phyloP scores from a whole-genome alignment of 108 stramenopile species.

The Nitzschia sp. region DNA sequence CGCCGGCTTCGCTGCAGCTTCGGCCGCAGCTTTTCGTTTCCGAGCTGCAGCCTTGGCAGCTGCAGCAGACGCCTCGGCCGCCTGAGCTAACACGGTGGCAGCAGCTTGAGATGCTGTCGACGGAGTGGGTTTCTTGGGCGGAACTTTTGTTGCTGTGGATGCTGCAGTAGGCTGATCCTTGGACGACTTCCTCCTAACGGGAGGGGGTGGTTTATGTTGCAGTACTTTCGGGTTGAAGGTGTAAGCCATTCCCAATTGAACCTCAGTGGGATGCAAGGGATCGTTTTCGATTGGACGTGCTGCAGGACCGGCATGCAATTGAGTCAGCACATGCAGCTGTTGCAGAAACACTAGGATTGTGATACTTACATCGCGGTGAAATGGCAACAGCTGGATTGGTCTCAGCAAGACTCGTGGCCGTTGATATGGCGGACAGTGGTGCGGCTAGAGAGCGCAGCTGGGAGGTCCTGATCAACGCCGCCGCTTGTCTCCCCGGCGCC shows the following conservation, averaged over 20 bases:
- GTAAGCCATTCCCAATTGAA: slow-evolving; percentile 30
- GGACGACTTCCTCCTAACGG: not conserved
- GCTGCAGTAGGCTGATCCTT: slow-evolving; percentile 2
- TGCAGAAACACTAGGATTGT: too few relatives aligned
- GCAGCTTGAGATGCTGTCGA: not conserved
- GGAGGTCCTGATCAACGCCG: slow-evolving; percentile 33
- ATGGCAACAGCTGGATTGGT: slow-evolving; percentile 28
- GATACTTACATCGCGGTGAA: slow-evolving; percentile 16
- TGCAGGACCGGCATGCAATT: too few relatives aligned
- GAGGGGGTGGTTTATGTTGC: slow-evolving; percentile 6
- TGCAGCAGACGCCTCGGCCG: too few relatives aligned
- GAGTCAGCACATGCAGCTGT: too few relatives aligned
- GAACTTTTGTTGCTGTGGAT: slow-evolving; percentile 1
- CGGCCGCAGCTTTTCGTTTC: slow-evolving; percentile 17
- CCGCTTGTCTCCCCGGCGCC: slow-evolving; percentile 52
- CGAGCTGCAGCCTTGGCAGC: slow-evolving; percentile 9
- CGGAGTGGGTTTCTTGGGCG: slow-evolving; percentile 23
- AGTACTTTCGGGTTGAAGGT: slow-evolving; percentile 18
- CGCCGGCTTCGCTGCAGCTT: slow-evolving; percentile 8
- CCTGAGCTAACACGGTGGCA: too few relatives aligned
- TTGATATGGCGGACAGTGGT: slow-evolving; percentile 42
- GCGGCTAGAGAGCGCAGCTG: slow-evolving; percentile 38
- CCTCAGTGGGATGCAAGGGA: slow-evolving; percentile 24
- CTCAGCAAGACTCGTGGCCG: slow-evolving; percentile 53
- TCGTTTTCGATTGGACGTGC: slow-evolving; percentile 24